A percentile compares a stretch with the other conserved stretches of the same genome.
These are phyloP conservation scores for Alternaria sp. DNA, from an alignment of 2,329 filamentous ascomycete genomes.

Conservation along the genomic window DNA sequence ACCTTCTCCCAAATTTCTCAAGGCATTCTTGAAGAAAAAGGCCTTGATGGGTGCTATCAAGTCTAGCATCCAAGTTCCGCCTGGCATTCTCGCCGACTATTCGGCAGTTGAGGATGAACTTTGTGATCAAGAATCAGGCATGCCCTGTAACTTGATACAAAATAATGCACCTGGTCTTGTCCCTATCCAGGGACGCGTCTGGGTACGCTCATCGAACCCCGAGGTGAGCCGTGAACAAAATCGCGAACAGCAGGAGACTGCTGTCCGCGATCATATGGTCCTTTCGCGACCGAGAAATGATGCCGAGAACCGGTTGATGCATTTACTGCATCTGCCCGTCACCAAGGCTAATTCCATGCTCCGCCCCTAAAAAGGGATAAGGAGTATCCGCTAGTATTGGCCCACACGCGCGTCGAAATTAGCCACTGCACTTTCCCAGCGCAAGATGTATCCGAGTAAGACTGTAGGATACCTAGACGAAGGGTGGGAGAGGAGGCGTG, in stretches of 20 bases:
- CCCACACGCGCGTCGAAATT: not conserved
- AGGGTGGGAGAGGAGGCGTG: not conserved
- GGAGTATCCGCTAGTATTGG: not conserved
- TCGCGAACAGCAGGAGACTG: not conserved
- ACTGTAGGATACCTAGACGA: not conserved
- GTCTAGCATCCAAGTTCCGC: not conserved
- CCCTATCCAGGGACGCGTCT: not conserved
- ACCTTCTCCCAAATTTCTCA: not conserved
- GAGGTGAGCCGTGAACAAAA: not conserved
- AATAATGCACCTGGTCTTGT: not conserved
- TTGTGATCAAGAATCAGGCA: not conserved
- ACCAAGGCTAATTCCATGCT: not conserved
- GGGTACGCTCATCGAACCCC: not conserved
- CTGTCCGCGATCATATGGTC: not conserved
- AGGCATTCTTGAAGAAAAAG: not conserved
- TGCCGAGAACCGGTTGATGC: not conserved
- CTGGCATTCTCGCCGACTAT: not conserved
- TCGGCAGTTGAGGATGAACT: no score
- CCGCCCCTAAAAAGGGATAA: not conserved
- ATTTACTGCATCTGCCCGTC: not conserved
- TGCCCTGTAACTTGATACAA: not conserved
- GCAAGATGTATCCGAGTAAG: not conserved
- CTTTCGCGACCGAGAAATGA: not conserved
- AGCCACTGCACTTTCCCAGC: not conserved
- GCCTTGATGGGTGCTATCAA: not conserved